A percentile compares a stretch with the other conserved stretches of the same genome.
Conservation (phyloP, 352 stramenopile genomes). For the Phytophthora aleatoria region DNA sequence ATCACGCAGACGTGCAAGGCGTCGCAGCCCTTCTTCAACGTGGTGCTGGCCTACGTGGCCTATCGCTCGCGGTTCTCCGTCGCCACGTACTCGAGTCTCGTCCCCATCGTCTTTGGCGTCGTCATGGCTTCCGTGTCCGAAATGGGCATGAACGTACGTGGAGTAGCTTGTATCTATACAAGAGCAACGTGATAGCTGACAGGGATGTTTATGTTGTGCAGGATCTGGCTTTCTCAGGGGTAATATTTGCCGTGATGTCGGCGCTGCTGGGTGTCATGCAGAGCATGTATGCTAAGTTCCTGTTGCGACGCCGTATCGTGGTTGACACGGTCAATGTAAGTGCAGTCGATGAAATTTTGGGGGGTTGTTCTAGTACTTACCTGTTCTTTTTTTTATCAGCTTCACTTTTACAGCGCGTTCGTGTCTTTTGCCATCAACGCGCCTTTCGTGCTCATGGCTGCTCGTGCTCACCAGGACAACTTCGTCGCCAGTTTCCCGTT, state of each 20-base stretch:
- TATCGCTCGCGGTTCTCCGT: conserved; percentile 79
- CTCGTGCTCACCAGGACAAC: conserved; percentile 55
- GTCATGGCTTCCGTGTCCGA: conserved; percentile 85
- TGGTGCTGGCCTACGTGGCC: conserved; percentile 73
- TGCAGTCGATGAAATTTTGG: conserved; percentile 11
- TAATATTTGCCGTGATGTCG: conserved; percentile 75
- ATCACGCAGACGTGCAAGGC: conserved; percentile 89
- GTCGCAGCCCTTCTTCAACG: conserved; percentile 88
- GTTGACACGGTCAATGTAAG: conserved; percentile 85
- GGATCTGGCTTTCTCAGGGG: conserved; percentile 70
- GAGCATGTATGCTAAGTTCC: conserved; percentile 90
- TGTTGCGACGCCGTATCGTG: conserved; percentile 77
- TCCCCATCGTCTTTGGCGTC: conserved; percentile 85
- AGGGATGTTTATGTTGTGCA: conserved; percentile 23
- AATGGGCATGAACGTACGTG: conserved; percentile 83
- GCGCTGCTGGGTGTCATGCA: conserved; percentile 84
- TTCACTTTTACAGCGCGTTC: conserved; percentile 88
- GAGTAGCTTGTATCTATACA: neutral
- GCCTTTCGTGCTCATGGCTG: conserved; percentile 69
- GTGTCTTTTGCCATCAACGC: conserved; percentile 87
- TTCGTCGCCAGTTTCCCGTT: conserved; percentile 76
- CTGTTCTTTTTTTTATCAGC: conserved; percentile 35
- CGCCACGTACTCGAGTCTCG: conserved; percentile 76
- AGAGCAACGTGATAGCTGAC: no score
- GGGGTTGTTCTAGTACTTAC: neutral